Conservation (phyloP, 2,329 filamentous ascomycete species). For the Davidsoniella eucalypti region DNA sequence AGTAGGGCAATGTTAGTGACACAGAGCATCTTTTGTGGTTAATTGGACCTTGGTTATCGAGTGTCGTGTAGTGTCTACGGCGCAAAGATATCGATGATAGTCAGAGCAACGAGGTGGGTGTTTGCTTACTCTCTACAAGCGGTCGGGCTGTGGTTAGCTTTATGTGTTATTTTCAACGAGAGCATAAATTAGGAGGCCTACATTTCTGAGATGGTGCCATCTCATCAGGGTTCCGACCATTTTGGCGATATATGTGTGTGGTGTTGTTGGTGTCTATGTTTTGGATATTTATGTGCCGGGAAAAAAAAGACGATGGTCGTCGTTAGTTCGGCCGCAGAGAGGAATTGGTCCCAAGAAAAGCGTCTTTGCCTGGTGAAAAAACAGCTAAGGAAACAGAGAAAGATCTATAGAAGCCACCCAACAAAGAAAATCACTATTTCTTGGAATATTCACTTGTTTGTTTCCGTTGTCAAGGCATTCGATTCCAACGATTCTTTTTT, state of each 20-base stretch:
- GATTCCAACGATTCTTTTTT: too few species aligned
- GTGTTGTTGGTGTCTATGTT: too few species aligned
- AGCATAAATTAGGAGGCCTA: slow-evolving; percentile 25
- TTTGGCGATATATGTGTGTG: slow-evolving; percentile 13
- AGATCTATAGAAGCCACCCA: not conserved
- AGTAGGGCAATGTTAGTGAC: slow-evolving; percentile 16
- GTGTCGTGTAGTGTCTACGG: slow-evolving; percentile 11
- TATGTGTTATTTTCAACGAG: too few species aligned
- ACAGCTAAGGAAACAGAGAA: not conserved
- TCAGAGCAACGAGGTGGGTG: not conserved
- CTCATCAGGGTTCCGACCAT: slow-evolving; percentile 34
- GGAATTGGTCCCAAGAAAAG: too few species aligned
- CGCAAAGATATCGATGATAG: not conserved
- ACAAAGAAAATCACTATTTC: not conserved
- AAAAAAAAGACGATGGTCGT: too few species aligned
- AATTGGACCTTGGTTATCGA: slow-evolving; percentile 2
- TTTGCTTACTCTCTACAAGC: too few species aligned
- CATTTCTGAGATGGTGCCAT: slow-evolving; percentile 52
- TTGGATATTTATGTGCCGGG: too few species aligned
- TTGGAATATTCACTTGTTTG: too few species aligned
- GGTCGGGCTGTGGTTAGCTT: not conserved
- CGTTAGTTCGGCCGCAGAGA: too few species aligned
- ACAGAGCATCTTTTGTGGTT: not conserved
- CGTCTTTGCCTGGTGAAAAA: not conserved
- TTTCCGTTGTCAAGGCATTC: too few species aligned